Percentiles rank a stretch among this genome's conserved stretches.
Conservation (phyloP, 345 rosid species). For the Salix koriyanagi region DNA sequence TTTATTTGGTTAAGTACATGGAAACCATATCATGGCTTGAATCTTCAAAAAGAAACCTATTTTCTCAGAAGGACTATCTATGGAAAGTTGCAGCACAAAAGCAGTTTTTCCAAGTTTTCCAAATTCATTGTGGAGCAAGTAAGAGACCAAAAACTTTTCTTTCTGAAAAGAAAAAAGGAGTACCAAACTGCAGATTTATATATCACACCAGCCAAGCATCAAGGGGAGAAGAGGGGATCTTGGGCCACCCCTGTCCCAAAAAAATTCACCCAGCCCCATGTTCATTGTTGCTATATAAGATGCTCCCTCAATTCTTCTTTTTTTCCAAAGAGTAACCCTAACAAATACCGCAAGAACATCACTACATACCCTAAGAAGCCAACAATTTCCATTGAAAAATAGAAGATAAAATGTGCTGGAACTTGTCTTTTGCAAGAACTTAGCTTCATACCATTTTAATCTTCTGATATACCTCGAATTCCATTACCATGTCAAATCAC, state of each 20-base stretch:
- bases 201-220: not conserved
- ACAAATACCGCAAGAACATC: not conserved
- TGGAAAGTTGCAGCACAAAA: not conserved
- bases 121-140: not conserved
- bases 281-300: not conserved
- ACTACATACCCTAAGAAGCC: not conserved
- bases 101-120: not conserved
- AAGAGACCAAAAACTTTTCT: not conserved
- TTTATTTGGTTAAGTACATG: not conserved
- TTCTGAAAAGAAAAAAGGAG: not conserved
- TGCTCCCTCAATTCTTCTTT: not conserved
- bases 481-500: too few relatives aligned
- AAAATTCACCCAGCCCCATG: not conserved
- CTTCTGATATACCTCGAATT: too few relatives aligned
- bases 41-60: not conserved
- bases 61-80: not conserved
- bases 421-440: not conserved
- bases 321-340: not conserved
- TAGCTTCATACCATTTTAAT: too few relatives aligned
- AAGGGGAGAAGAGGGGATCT: not conserved
- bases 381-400: not conserved
- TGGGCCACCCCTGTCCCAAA: not conserved
- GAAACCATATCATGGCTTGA: not conserved
- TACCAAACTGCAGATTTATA: not conserved
- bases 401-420: not conserved